Evolutionary conservation across 1,284 basidiomycete genomes (phyloP).

Genomic region (Pseudozyma hubeiensis): DNA sequence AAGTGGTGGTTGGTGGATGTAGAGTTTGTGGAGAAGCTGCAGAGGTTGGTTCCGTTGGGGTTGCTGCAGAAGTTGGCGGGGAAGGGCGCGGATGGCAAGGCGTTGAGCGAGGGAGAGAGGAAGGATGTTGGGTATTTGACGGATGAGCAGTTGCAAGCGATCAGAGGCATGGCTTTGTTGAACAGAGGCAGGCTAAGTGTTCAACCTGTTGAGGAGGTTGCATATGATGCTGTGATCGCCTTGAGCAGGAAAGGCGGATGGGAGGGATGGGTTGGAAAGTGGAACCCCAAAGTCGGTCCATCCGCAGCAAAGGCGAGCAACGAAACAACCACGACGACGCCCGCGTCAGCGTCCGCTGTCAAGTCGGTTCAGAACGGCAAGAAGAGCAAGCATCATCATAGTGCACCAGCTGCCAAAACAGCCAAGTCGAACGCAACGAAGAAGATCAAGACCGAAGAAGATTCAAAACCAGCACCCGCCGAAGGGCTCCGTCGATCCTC

Average conservation of each 20-base stretch:
- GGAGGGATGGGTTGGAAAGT: slow-evolving; percentile 64
- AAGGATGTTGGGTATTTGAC: slow-evolving; percentile 66
- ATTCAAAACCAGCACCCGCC: background rate
- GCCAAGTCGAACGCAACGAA: slow-evolving; percentile 7
- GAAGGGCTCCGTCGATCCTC: slow-evolving; percentile 31
- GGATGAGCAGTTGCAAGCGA: slow-evolving; percentile 65
- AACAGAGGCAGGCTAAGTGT: slow-evolving; percentile 87
- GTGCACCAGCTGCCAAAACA: slow-evolving; percentile 1
- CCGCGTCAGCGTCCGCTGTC: background rate
- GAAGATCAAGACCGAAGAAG: slow-evolving; percentile 16
- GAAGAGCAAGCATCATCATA: background rate
- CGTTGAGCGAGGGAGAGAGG: slow-evolving; percentile 76
- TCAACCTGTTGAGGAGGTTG: slow-evolving; percentile 77
- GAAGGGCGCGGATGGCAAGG: slow-evolving; percentile 73
- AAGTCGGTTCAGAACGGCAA: background rate
- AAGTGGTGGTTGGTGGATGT: slow-evolving; percentile 90
- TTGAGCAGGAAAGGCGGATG: slow-evolving; percentile 79
- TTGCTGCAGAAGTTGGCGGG: slow-evolving; percentile 80
- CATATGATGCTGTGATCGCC: slow-evolving; percentile 77
- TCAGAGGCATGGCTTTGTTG: slow-evolving; percentile 81
- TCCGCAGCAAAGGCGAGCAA: background rate
- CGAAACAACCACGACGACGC: background rate
- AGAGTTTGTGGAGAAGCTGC: slow-evolving; percentile 77
- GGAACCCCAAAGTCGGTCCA: slow-evolving; percentile 36
- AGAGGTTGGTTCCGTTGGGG: slow-evolving; percentile 82